phyloP scores from a whole-genome alignment of 2,329 filamentous ascomycete genomes.

The Aquanectria penicillioides region DNA sequence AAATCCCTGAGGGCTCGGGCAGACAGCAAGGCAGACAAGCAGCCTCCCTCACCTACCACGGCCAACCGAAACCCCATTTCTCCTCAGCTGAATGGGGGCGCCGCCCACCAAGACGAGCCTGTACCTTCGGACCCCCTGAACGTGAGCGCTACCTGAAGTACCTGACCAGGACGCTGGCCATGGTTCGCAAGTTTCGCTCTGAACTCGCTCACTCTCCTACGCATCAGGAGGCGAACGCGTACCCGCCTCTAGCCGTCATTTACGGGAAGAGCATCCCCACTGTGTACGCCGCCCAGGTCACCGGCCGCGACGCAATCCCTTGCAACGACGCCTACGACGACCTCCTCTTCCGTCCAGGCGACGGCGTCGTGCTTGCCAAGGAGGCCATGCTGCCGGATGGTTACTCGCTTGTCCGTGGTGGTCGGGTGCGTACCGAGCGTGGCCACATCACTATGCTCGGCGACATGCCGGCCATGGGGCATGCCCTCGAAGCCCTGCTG shows the following conservation, averaged over 20 bases:
- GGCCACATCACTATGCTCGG: conserved; percentile 90
- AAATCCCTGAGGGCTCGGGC: conserved; percentile 57
- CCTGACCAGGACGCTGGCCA: conserved; percentile 77
- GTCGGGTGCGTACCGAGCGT: conserved; percentile 80
- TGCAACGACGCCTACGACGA: conserved; percentile 85
- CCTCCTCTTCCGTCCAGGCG: conserved; percentile 85
- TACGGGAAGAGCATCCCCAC: conserved; percentile 91
- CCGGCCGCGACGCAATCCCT: conserved; percentile 77
- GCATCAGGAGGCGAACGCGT: conserved; percentile 73
- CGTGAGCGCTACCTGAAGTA: conserved; percentile 64
- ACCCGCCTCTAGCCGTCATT: conserved; percentile 84
- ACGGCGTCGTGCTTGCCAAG: conserved; percentile 87
- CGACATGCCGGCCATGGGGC: conserved; percentile 83
- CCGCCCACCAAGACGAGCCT: conserved; percentile 32
- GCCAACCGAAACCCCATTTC: conserved; percentile 42
- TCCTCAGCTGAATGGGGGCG: conserved; percentile 39
- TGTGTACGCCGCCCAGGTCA: conserved; percentile 82
- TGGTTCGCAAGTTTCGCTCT: conserved; percentile 78
- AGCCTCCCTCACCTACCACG: conserved; percentile 27
- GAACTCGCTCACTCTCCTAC: conserved; percentile 72
- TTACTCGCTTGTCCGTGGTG: conserved; percentile 78
- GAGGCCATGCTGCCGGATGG: conserved; percentile 87
- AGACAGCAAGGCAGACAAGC: conserved; percentile 53
- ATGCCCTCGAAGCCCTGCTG: conserved; percentile 74
- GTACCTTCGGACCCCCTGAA: conserved; percentile 41